Evolutionary conservation across 2,329 filamentous ascomycete species (phyloP).

Genomic region (Dothideomycetes sp.): DNA sequence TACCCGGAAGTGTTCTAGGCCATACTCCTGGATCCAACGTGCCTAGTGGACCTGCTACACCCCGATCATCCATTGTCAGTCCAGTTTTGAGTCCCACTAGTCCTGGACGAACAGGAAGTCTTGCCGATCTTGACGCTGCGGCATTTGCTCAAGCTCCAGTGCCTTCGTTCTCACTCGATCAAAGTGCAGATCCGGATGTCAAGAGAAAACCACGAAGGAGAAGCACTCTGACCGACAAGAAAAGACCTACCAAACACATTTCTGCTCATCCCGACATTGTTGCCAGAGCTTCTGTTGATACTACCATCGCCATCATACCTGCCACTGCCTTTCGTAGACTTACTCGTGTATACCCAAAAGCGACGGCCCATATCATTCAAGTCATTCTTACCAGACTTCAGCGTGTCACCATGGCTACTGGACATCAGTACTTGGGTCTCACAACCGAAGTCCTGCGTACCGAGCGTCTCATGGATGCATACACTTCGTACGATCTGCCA

Average conservation of each 20-base stretch:
- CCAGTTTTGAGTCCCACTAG: conserved; percentile 18
- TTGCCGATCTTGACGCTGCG: conserved; percentile 7
- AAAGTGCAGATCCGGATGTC: conserved; percentile 15
- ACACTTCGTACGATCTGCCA: conserved; percentile 82
- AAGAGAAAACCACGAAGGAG: conserved; percentile 1
- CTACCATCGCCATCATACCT: conserved; percentile 95
- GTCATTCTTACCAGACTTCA: conserved; percentile 93
- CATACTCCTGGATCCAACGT: background rate
- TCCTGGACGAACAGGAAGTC: conserved; percentile 19
- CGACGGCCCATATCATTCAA: conserved; percentile 93
- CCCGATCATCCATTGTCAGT: conserved; percentile 33
- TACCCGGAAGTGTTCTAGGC: conserved; percentile 27
- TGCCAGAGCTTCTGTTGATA: conserved; percentile 90
- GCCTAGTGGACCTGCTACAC: conserved; percentile 20
- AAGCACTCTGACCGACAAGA: background rate
- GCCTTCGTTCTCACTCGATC: conserved; percentile 65
- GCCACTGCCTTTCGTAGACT: conserved; percentile 89
- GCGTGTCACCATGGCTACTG: conserved; percentile 86
- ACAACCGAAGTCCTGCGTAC: conserved; percentile 87
- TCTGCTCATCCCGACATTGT: conserved; percentile 96
- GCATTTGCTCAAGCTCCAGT: conserved; percentile 43
- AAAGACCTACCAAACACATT: conserved; percentile 39
- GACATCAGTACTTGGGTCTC: conserved; percentile 86
- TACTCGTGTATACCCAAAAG: conserved; percentile 89
- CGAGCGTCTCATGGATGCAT: conserved; percentile 88